These are phyloP conservation scores for Elongisporangium undulatum DNA, from an alignment of 352 stramenopile genomes.

Conservation along the genomic window DNA sequence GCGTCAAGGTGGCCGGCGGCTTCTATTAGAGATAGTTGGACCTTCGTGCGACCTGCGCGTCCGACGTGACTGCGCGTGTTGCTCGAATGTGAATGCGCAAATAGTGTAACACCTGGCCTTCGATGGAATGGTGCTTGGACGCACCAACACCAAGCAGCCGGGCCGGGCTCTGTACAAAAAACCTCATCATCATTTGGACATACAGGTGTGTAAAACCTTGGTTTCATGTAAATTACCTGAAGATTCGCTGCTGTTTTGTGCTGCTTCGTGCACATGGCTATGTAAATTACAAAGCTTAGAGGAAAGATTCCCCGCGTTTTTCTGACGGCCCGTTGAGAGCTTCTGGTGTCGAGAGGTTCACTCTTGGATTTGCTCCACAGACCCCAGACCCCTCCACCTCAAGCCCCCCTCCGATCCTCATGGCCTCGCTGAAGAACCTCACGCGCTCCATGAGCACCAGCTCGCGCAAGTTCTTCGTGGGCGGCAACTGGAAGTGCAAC, in stretches of 20 bases:
- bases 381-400: conserved; percentile 16
- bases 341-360: conserved; percentile 9
- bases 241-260: background rate
- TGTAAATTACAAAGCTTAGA: background rate
- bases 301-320: background rate
- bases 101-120: background rate
- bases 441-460: conserved; percentile 58
- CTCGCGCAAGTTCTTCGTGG: conserved; percentile 97
- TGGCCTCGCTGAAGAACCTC: conserved; percentile 43
- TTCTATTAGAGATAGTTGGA: conserved; percentile 30
- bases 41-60: background rate
- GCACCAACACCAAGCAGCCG: background rate
- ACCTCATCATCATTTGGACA: background rate
- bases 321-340: background rate
- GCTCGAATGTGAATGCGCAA: background rate
- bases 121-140: background rate
- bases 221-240: background rate
- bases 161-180: background rate
- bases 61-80: background rate
- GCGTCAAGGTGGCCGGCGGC: conserved; percentile 49
- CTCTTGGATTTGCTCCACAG: conserved; percentile 43
- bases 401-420: conserved; percentile 10
- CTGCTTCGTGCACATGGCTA: background rate
- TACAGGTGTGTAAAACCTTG: background rate
- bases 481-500: conserved; percentile 99